Evolutionary conservation across 208 protist species (phyloP), one percentile per base, ranked within the genome.

Genomic region (Trypanosoma avium): DNA sequence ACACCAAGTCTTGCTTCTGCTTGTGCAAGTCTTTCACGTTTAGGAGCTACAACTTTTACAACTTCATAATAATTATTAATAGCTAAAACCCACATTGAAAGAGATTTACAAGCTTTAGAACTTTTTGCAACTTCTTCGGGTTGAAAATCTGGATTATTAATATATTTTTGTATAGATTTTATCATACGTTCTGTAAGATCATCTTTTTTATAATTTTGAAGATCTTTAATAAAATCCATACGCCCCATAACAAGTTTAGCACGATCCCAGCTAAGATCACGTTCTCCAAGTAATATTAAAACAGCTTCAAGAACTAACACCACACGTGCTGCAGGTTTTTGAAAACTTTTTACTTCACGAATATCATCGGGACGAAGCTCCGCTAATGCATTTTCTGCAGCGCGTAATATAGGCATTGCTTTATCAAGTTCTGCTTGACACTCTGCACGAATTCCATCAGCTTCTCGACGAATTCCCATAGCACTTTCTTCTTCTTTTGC

Each of bases 51-150:
- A 0, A 95, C 84, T 67, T 96, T 95, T 32, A 91, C 82, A 19
- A 98, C 93, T 43, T 96, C 82, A 67, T 94, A 89, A 80, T 98
- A 99, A 61, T 90, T 93, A 71, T 97, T 90, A 62, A 98, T 97
- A 22, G 97, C 97, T 24, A 89, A 61, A 46, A 94, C 91, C 97
- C 97, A 99, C 84, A 95, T 85, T 42, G 95, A 94, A 4, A 99
- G 84, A 10, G 93, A 97, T 57, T 87, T 92, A 64, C 94, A 96
- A 29, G 97, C 97, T 69, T 86, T 88, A 32, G 96, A 98, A 58
- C 88, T 94, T 73, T 97, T 97, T 17, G 77, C 81, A 26, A 99
- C 92, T 59, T 87, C 84, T 17, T 97, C 92, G 1, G 95, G 95
- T 62, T 93, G 74, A 70, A 98, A 98, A 43, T 97, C 90, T 0